phyloP scores from a whole-genome alignment of 148 eudicot species.

The Silene conica region DNA sequence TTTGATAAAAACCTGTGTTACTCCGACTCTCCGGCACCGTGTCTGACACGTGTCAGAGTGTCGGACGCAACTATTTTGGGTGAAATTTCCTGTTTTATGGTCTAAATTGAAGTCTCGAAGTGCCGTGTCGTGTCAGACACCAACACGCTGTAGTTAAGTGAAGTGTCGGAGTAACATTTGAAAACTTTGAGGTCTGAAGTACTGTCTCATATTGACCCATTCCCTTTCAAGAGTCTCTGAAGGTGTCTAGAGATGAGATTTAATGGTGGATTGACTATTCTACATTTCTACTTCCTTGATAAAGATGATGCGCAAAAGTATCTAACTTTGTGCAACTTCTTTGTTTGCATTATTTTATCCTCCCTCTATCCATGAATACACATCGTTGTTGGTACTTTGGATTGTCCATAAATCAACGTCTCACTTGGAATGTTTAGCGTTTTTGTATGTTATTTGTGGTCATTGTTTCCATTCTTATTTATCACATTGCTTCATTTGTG shows the following conservation, averaged over 20 bases:
- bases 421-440: background rate
- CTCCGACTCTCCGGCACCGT: too few relatives aligned
- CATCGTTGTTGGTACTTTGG: background rate
- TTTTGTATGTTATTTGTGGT: background rate
- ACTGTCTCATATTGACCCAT: background rate
- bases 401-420: background rate
- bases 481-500: background rate
- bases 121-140: too few relatives aligned
- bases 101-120: too few relatives aligned
- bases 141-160: too few relatives aligned
- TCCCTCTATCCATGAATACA: background rate
- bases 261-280: background rate
- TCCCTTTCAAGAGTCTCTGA: background rate
- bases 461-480: background rate
- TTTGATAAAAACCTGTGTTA: background rate
- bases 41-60: too few relatives aligned
- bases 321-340: background rate
- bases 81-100: too few relatives aligned
- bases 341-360: background rate
- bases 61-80: too few relatives aligned
- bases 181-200: too few relatives aligned
- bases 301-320: slow-evolving; percentile 9
- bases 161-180: too few relatives aligned
- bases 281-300: background rate
- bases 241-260: background rate